These are phyloP conservation scores for Rhodosorus marinus DNA, from an alignment of 23 red algal species.

Conservation along the genomic window DNA sequence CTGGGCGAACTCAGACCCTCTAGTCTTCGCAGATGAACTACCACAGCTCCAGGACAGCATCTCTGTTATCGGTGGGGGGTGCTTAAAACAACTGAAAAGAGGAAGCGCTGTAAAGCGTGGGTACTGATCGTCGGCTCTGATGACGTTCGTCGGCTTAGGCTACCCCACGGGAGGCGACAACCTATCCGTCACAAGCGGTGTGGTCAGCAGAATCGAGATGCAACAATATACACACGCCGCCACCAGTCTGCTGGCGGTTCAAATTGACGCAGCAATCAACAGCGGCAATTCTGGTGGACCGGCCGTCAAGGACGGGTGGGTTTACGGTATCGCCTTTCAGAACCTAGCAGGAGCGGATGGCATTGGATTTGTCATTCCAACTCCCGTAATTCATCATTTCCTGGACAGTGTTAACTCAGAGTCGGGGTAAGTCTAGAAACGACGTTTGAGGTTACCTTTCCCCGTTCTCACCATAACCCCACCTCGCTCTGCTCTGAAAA, in stretches of 20 bases:
- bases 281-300: constrained; percentile 39
- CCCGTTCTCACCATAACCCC: no score
- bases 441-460: no score
- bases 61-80: constrained; percentile 19
- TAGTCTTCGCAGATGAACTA: not conserved
- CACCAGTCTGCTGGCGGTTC: constrained; percentile 10
- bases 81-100: no score
- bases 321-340: constrained; percentile 36
- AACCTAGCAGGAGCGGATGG: constrained; percentile 16
- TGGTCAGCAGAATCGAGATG: constrained; percentile 27
- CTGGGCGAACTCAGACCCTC: not conserved
- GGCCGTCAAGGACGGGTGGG: constrained; percentile 8
- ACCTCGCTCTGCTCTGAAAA: no score
- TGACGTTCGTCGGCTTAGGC: no score
- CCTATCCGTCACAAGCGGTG: constrained; percentile 21
- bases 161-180: constrained; percentile 36
- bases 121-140: no score
- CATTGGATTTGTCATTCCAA: constrained; percentile 33
- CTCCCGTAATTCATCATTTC: constrained; percentile 30
- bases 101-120: no score
- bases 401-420: no score
- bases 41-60: constrained; percentile 26
- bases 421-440: no score
- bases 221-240: constrained; percentile 20
- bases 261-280: constrained; percentile 46